Base-by-base conservation (phyloP, 305 asterid species). In the Ajuga reptans region DNA sequence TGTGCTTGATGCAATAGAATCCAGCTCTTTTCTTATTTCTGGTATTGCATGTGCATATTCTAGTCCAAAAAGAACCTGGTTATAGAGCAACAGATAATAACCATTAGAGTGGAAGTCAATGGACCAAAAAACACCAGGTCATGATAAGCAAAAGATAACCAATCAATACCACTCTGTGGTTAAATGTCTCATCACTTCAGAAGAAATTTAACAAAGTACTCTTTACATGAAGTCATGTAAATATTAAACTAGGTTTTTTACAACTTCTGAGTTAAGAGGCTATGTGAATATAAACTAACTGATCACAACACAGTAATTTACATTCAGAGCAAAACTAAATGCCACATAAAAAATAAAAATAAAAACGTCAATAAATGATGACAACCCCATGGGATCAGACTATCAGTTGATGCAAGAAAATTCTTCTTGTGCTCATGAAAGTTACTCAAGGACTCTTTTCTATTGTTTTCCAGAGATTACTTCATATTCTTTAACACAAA, bases 31-130 rank as follows among this genome's bases (percentile, higher is more conserved):
- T 76, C 85, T 80, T 24, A 92, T 77, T 53, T 84, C 88, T 65
- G 84, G 82, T 64, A 88, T 82, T 58, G 87, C 95, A 85, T 90
- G 85, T 41, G 86, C 85, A 81, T 84, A 92, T 81, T 92, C 98
- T 64, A 90, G 84, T 47, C 95, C 98, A 82, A 77, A 88, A 42
- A 90, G 92, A 84, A 90, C 93, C 98, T 92, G 86, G 65, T 69
- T 34, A 67, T 37, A 72, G 58, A 71, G 74, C 52, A 53, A 76
- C 47, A 68, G 27, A 56, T 50, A 47, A 75, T n/a, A 51, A 58
- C 46, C 33, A 51, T 64, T 47, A 50, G 21, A 17, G 39, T 11
- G 21, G 37, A 53, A 43, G 51, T 42, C 11, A 39, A 68, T 52
- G 85, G 83, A 52, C 95, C 95, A 80, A 75, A 82, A 1, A 57